Evolutionary conservation across 495 filamentous ascomycete species (phyloP), one percentile per base, ranked within the genome.

Genomic region (Ascodesmis nigricans): DNA sequence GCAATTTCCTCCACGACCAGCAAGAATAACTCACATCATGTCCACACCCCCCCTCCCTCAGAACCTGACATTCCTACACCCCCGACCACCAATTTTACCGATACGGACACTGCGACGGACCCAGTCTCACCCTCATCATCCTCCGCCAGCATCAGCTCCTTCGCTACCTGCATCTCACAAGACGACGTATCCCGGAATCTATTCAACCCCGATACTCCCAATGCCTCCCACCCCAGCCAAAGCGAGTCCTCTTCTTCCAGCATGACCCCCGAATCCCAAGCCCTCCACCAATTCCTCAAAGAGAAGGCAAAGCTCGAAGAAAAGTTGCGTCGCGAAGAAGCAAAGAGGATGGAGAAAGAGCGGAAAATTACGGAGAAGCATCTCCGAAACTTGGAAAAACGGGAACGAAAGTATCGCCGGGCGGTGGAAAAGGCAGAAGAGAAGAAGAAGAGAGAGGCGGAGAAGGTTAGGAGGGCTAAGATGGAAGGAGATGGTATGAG

Each of bases 241-340:
- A 54, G n/a, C n/a, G n/a, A n/a, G n/a, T n/a, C n/a, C n/a, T 14
- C 31, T 50, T 16, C 51, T 53, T 30, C 35, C 43, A 59, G 55
- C 21, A 42, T 54, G n/a, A 54, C 58, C 0, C 60, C 61, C 25
- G 61, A 78, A 39, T 71, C 82, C 21, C 76, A 72, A 40, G 77
- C 87, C 6, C 62, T 92, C 2, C 55, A 58, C 24, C 87, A 82
- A 41, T 65, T 91, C 0, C 64, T 77, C 8, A 61, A 72, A 4
- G 69, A 72, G 38, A 74, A 74, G 39, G 62, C 62, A 24, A 71
- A 75, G 36, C 59, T 78, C 2, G 67, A 81, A 14, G 66, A 71
- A 24, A 78, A 81, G 44, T 56, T 91, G 0, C 46, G 39, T 54
- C 65, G 8, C 52, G 57, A 29, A 48, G 62, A 28, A 56, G 59